Base-by-base conservation (phyloP, 306 rosid species). In the Trifolium dubium region DNA sequence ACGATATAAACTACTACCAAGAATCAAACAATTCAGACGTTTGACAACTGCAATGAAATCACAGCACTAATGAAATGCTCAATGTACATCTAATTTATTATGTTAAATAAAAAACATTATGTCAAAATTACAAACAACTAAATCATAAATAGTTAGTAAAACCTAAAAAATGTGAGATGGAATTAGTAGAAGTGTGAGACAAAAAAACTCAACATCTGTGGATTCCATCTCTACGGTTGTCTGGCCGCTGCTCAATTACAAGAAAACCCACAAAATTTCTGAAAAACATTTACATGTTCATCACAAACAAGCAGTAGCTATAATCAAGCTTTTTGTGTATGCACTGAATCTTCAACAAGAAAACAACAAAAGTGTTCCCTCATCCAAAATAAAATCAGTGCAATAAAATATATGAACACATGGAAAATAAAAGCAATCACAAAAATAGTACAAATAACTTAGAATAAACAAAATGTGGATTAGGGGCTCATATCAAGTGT, bases 211-310 rank as follows among this genome's bases (percentile, higher is more conserved):
- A 85, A 19, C 80, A 78, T 81, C 89, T 86, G 96, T 90, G 96
- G 96, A 92, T 74, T 80, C 80, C 92, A 92, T 87, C 86, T 4
- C 92, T 90, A 87, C 92, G 92, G 94, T 92, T 92, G 98, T 89
- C 96, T 92, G 91, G 94, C 93, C 92, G 94, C 89, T 85, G 86
- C 89, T 81, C 23, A 71, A 79, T 66, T 50, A 68, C 62, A 80
- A 70, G 63, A 72, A 23, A 19, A 62, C 17, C 10, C 19, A 29
- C 64, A 5, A 1, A 10, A 8, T 44, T 65, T 19, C 71, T 41
- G 37, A 50, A 12, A 71, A 69, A 71, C n/a, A 14, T 71, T 50
- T 64, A 55, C 12, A 9, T 71, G 56, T 72, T 62, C 12, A 12
- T 4, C 11, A 11, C 43, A 78, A 77, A 30, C 6, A 65, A 30